Evolutionary conservation across 2,329 filamentous ascomycete species (phyloP).

Genomic region (Sporothrix curviconia): DNA sequence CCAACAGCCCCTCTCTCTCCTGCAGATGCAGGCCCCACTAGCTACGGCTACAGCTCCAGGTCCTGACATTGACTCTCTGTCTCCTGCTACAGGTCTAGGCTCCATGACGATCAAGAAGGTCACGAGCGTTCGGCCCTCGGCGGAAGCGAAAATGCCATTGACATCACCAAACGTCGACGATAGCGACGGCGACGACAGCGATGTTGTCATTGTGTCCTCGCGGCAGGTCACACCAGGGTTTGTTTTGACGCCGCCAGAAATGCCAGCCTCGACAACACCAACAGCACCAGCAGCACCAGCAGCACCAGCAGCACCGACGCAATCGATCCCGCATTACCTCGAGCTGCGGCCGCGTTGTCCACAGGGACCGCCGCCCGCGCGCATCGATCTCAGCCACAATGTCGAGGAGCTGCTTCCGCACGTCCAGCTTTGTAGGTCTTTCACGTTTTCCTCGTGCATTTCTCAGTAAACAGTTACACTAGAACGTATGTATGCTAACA

Average conservation of each 20-base stretch:
- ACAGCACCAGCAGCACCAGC: too few species aligned
- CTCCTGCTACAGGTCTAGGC: slow-evolving; percentile 1
- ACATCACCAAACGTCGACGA: background rate
- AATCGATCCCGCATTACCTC: slow-evolving; percentile 12
- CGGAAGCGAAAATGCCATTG: too few species aligned
- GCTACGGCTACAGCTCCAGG: background rate
- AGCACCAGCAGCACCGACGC: background rate
- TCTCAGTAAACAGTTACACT: too few species aligned
- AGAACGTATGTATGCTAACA: too few species aligned
- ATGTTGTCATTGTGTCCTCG: slow-evolving; percentile 5
- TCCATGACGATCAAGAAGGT: slow-evolving; percentile 9
- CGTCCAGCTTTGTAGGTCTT: slow-evolving; percentile 15
- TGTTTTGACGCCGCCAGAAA: background rate
- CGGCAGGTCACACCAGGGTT: background rate
- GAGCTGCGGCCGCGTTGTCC: slow-evolving; percentile 20
- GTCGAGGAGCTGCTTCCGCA: slow-evolving; percentile 17
- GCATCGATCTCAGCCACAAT: slow-evolving; percentile 14
- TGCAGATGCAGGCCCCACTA: too few species aligned
- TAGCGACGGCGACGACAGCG: background rate
- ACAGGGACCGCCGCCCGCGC: slow-evolving; percentile 11
- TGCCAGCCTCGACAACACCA: too few species aligned
- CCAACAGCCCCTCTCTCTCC: background rate
- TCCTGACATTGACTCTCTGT: slow-evolving; percentile 12
- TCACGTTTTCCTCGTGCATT: background rate
- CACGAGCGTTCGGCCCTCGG: background rate